A percentile compares a stretch with the other conserved stretches of the same genome.
These are phyloP conservation scores for Penicillium sp. DNA, from an alignment of 2,329 filamentous ascomycete species.

Conservation along the genomic window DNA sequence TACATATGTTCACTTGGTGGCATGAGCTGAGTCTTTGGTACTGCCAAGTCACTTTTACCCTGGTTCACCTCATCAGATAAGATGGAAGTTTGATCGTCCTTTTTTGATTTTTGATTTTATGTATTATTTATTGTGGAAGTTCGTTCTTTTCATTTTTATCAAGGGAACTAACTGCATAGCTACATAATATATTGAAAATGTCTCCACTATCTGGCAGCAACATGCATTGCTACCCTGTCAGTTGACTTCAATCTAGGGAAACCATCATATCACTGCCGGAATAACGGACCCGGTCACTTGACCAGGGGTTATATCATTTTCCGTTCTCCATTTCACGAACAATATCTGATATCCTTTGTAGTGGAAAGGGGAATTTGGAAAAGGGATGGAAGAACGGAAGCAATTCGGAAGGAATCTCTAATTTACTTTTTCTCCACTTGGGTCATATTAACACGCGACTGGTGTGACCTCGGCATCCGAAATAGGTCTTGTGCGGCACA, in stretches of 20 bases:
- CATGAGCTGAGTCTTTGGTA: constrained; percentile 3
- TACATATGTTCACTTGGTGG: constrained; percentile 7
- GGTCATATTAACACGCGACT: constrained; percentile 4
- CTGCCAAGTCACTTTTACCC: constrained; percentile 10
- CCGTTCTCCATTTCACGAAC: background rate
- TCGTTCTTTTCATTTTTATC: background rate
- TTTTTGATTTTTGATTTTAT: background rate
- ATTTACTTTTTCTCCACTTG: constrained; percentile 1
- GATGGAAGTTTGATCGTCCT: constrained; percentile 12
- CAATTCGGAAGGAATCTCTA: background rate
- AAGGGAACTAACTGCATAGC: background rate
- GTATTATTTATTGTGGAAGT: background rate
- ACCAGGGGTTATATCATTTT: background rate
- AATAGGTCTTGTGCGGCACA: background rate
- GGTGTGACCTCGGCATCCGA: constrained; percentile 7
- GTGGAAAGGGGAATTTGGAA: background rate
- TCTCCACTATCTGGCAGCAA: constrained; percentile 4
- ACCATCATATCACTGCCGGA: background rate
- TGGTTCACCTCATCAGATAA: constrained; percentile 23
- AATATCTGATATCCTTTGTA: background rate
- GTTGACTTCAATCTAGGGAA: background rate
- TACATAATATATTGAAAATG: background rate
- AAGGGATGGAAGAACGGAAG: background rate
- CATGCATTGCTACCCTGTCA: constrained; percentile 2
- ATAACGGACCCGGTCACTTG: background rate